Conservation (phyloP, 805 yeast genomes). For the Candida nemodendra region DNA sequence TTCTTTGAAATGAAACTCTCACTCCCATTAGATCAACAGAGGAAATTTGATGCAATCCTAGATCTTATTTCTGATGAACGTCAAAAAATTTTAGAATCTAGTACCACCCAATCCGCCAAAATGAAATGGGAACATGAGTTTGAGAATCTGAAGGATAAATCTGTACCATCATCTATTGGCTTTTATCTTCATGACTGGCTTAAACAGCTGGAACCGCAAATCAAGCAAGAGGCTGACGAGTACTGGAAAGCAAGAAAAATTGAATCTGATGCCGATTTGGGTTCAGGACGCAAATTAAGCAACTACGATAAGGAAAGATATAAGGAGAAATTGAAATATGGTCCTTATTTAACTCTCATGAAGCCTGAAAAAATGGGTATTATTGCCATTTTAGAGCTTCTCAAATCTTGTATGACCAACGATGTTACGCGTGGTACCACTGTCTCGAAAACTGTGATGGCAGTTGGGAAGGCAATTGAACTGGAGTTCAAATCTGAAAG, state of each 20-base stretch:
- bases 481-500: constrained; percentile 75
- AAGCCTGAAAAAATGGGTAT: constrained; percentile 80
- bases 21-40: constrained; percentile 47
- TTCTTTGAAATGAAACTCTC: constrained; percentile 64
- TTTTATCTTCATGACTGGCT: constrained; percentile 85
- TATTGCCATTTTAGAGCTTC: constrained; percentile 76
- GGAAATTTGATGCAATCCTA: constrained; percentile 61
- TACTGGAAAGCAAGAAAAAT: constrained; percentile 47
- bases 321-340: constrained; percentile 53
- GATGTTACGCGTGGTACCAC: constrained; percentile 80
- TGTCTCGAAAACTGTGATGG: constrained; percentile 75
- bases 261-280: constrained; percentile 19
- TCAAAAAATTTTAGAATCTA: constrained; percentile 71
- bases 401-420: constrained; percentile 71
- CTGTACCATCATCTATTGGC: constrained; percentile 60
- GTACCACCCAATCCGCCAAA: constrained; percentile 81
- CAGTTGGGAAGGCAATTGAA: constrained; percentile 83
- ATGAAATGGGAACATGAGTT: constrained; percentile 86
- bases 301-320: constrained; percentile 22
- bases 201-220: constrained; percentile 64
- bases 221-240: constrained; percentile 61
- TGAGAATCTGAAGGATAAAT: constrained; percentile 43
- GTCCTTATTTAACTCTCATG: constrained; percentile 73
- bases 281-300: constrained; percentile 16
- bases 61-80: constrained; percentile 73